Evolutionary conservation across 805 yeast genomes (phyloP), one percentile per base, ranked within the genome.

Genomic region (Yarrowia sp.): DNA sequence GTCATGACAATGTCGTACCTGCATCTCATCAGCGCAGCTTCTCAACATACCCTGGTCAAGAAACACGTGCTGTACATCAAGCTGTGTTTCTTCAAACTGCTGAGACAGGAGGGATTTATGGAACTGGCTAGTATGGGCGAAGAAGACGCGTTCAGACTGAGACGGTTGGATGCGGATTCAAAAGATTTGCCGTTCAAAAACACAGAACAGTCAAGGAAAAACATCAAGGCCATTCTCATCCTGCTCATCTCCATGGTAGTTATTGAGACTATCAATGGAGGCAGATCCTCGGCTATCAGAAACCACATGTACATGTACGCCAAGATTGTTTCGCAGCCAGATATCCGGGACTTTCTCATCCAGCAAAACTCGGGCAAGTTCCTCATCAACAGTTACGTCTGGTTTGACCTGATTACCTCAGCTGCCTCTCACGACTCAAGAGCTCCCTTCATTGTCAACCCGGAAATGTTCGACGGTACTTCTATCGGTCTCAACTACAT

Each of bases 251-350:
- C 67, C 19, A 63, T 63, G 55, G 67, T 63, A 1, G 35, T 40
- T 48, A 63, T 63, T n/a, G 67, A 63, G 16, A 48, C 48, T 40
- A 63, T 63, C 56, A 63, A 63, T 40, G 67, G 67, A 8, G 67
- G 67, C 15, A 45, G 67, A 2, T 63, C 67, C 1, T 63, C 67
- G 11, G 56, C 67, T 9, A 63, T 63, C 26, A 35, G 67, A 19
- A 48, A 63, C 56, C 67, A 63, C 56, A 63, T 63, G 67, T 63
- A 40, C 56, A 63, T 63, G 67, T 63, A 63, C 50, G 67, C 56
- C 55, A 48, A 49, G 48, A 48, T 63, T 63, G 45, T 63, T 5
- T 48, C 55, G 9, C 55, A 63, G 38, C 67, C 56, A 5, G 48
- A 40, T 8, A 49, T 63, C 10, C 55, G 56, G 1, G 56, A 48